Percentiles rank a stretch among this genome's conserved stretches.
phyloP scores from a whole-genome alignment of 2,329 filamentous ascomycete genomes.

The Trichoderma sp. region DNA sequence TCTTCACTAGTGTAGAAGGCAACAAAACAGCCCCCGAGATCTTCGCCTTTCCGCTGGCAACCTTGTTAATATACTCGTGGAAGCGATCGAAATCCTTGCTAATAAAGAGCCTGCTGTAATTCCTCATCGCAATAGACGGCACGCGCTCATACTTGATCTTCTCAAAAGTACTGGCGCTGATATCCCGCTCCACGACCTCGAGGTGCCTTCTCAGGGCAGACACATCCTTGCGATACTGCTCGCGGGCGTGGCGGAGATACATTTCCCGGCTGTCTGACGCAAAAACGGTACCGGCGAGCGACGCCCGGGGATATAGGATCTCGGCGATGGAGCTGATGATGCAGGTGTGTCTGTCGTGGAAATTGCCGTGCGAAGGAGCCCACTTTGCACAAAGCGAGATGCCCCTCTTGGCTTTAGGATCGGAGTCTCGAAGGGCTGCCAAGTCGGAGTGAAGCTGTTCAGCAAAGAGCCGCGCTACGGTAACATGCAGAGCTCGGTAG shows the following conservation, averaged over 20 bases:
- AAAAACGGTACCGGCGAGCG: slow-evolving; percentile 30
- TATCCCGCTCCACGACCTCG: slow-evolving; percentile 50
- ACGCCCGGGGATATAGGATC: slow-evolving; percentile 42
- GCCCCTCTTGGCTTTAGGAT: slow-evolving; percentile 38
- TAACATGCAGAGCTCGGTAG: slow-evolving; percentile 51
- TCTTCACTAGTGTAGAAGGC: slow-evolving; percentile 47
- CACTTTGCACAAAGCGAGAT: slow-evolving; percentile 60
- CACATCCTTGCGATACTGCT: slow-evolving; percentile 50
- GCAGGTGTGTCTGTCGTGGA: slow-evolving; percentile 58
- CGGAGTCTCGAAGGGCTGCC: slow-evolving; percentile 37
- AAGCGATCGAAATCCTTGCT: slow-evolving; percentile 51
- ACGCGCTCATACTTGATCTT: slow-evolving; percentile 56
- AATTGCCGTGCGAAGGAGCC: slow-evolving; percentile 53
- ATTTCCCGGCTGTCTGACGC: slow-evolving; percentile 42
- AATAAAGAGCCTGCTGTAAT: slow-evolving; percentile 48
- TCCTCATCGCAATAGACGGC: slow-evolving; percentile 55
- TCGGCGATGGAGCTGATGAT: slow-evolving; percentile 57
- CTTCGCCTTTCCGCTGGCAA: slow-evolving; percentile 44
- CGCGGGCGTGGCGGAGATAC: slow-evolving; percentile 53
- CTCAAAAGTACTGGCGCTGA: slow-evolving; percentile 43
- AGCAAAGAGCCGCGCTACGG: slow-evolving; percentile 54
- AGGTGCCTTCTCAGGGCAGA: slow-evolving; percentile 53
- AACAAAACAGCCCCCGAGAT: slow-evolving; percentile 57
- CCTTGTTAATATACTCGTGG: slow-evolving; percentile 45
- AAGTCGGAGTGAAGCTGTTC: slow-evolving; percentile 51